Percentiles rank a stretch among this genome's conserved stretches.
phyloP scores from a whole-genome alignment of 768 basidiomycete species.

The Phlebiopsis flavidoalba region DNA sequence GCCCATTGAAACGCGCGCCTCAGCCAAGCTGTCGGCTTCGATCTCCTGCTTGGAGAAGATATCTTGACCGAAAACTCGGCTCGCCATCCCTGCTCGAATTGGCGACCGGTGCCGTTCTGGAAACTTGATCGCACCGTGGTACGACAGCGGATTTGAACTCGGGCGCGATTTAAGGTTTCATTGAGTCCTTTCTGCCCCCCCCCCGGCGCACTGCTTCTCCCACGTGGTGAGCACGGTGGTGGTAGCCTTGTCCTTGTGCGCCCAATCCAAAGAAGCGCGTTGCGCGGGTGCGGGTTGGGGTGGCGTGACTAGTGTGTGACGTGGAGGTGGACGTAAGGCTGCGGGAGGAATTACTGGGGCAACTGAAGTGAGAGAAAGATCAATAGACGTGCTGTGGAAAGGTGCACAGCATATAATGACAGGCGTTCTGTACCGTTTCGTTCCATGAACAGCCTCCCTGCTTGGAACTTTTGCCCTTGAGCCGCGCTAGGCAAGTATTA shows the following conservation, averaged over 20 bases:
- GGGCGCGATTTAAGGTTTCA: slow-evolving; percentile 32
- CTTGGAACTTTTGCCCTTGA: slow-evolving; percentile 35
- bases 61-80: slow-evolving; percentile 79
- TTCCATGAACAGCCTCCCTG: too few species aligned
- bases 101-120: slow-evolving; percentile 29
- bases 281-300: slow-evolving; percentile 56
- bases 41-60: slow-evolving; percentile 63
- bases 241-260: slow-evolving; percentile 42
- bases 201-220: slow-evolving; percentile 49
- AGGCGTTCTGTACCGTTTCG: slow-evolving; percentile 57
- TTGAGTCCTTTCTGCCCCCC: too few species aligned
- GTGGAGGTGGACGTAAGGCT: slow-evolving; percentile 80
- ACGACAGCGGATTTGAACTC: slow-evolving; percentile 87
- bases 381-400: slow-evolving; percentile 63
- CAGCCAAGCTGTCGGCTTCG: slow-evolving; percentile 63
- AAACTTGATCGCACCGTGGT: slow-evolving; percentile 55
- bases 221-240: slow-evolving; percentile 69
- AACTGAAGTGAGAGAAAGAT: slow-evolving; percentile 41
- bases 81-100: slow-evolving; percentile 28
- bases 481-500: slow-evolving; percentile 50
- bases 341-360: slow-evolving; percentile 43
- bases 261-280: slow-evolving; percentile 67
- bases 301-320: slow-evolving; percentile 85
- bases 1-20: slow-evolving; percentile 42
- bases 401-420: slow-evolving; percentile 90